These are phyloP conservation scores for Escallonia rubra DNA, from an alignment of 129 eudicot species.

Conservation along the genomic window DNA sequence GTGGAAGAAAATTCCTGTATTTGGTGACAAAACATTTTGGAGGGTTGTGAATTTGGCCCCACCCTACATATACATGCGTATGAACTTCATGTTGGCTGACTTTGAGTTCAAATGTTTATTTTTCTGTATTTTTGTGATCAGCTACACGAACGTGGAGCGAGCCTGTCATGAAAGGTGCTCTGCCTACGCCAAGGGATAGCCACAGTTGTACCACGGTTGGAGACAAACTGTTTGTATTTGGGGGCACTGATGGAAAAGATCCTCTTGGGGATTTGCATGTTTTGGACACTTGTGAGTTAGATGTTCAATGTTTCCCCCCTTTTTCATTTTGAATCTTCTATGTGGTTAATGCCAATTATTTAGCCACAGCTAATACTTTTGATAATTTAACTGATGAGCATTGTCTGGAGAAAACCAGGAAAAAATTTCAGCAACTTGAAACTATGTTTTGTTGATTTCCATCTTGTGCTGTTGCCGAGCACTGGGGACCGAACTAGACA, in stretches of 20 bases:
- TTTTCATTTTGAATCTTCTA: slow-evolving; percentile 2
- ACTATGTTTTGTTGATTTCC: too few relatives aligned
- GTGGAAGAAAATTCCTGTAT: too few relatives aligned
- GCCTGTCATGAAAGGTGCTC: slow-evolving; percentile 65
- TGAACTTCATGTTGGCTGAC: neutral
- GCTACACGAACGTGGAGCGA: slow-evolving; percentile 70
- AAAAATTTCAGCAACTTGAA: too few relatives aligned
- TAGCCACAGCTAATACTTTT: neutral
- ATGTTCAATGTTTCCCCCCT: neutral
- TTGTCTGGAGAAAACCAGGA: neutral
- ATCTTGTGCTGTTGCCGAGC: neutral
- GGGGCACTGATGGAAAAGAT: slow-evolving; percentile 84
- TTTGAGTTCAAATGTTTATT: slow-evolving; percentile 1
- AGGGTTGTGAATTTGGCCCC: too few relatives aligned
- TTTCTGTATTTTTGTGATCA: slow-evolving; percentile 22
- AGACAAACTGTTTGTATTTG: slow-evolving; percentile 77
- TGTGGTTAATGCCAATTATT: neutral
- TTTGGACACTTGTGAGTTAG: slow-evolving; percentile 78
- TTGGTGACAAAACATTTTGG: too few relatives aligned
- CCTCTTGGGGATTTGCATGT: slow-evolving; percentile 82
- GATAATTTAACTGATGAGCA: neutral
- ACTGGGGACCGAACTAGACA: neutral
- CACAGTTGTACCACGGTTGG: slow-evolving; percentile 93
- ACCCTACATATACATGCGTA: neutral
- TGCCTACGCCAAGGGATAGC: slow-evolving; percentile 91